phyloP scores from a whole-genome alignment of 2,329 filamentous ascomycete genomes.

The Bisporella sp. region DNA sequence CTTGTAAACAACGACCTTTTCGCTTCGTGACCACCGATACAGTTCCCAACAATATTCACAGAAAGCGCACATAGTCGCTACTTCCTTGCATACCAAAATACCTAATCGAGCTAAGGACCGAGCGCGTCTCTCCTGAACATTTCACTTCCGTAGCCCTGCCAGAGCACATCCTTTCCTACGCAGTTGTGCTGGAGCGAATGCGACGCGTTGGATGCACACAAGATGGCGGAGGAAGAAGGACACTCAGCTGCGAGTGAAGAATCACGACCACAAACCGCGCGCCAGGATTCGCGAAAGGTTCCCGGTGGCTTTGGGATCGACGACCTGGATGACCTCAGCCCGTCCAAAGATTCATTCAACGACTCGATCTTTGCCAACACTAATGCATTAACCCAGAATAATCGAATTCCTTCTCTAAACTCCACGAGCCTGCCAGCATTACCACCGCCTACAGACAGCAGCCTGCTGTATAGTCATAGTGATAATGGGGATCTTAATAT shows the following conservation, averaged over 20 bases:
- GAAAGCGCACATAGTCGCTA: too few relatives aligned
- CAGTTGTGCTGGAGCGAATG: slow-evolving; percentile 11
- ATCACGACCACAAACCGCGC: slow-evolving; percentile 19
- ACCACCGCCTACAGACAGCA: slow-evolving; percentile 21
- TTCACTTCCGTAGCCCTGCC: too few relatives aligned
- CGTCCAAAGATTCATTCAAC: slow-evolving; percentile 18
- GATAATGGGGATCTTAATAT: slow-evolving; percentile 19
- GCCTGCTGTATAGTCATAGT: slow-evolving; percentile 20
- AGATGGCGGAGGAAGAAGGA: slow-evolving; percentile 25
- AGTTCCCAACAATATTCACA: too few relatives aligned
- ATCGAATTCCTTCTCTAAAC: slow-evolving; percentile 16
- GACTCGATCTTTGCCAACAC: slow-evolving; percentile 18
- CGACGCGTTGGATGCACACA: slow-evolving; percentile 16
- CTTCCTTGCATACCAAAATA: too few relatives aligned
- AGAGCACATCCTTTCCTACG: too few relatives aligned
- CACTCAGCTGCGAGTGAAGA: slow-evolving; percentile 6
- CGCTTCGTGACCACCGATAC: too few relatives aligned
- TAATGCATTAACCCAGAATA: slow-evolving; percentile 12
- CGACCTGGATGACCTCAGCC: slow-evolving; percentile 21
- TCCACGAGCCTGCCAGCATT: slow-evolving; percentile 18
- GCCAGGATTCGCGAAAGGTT: slow-evolving; percentile 19
- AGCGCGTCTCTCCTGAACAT: slow-evolving; percentile 10
- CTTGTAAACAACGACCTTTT: too few relatives aligned
- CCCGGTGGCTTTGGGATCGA: slow-evolving; percentile 22
- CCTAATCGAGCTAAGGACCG: slow-evolving; percentile 4